Evolutionary conservation across 768 basidiomycete species (phyloP).

Genomic region (Termitomyces sp.): DNA sequence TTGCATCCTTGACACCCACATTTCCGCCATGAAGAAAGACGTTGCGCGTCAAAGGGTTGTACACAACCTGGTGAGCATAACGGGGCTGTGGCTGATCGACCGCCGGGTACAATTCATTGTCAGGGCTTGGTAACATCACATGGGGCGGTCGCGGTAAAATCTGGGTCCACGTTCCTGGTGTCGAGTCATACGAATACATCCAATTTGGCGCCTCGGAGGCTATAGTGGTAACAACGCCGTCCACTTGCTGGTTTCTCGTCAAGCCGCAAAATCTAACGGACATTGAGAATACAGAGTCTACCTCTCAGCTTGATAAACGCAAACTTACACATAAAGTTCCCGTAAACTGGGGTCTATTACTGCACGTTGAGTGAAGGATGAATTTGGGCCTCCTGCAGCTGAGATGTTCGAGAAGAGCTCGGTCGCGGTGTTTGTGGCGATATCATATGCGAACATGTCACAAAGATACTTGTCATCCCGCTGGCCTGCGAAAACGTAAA

Average conservation of each 20-base stretch:
- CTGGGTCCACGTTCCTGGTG: slow-evolving; percentile 61
- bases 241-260: slow-evolving; percentile 32
- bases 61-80: slow-evolving; percentile 78
- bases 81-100: slow-evolving; percentile 48
- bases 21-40: slow-evolving; percentile 78
- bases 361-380: slow-evolving; percentile 71
- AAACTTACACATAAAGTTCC: slow-evolving; percentile 69
- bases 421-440: slow-evolving; percentile 47
- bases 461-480: slow-evolving; percentile 59
- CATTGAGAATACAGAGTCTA: not conserved
- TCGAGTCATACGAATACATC: slow-evolving; percentile 57
- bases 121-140: not conserved
- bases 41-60: slow-evolving; percentile 48
- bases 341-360: slow-evolving; percentile 55
- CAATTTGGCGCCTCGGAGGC: slow-evolving; percentile 52
- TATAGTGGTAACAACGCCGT: slow-evolving; percentile 32
- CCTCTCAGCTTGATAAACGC: not conserved
- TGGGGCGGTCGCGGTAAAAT: slow-evolving; percentile 35
- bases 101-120: not conserved
- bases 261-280: slow-evolving; percentile 55
- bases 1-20: slow-evolving; percentile 32
- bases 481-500: slow-evolving; percentile 75
- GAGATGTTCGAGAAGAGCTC: slow-evolving; percentile 63
- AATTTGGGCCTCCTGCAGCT: slow-evolving; percentile 56
- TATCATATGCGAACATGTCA: slow-evolving; percentile 74